phyloP scores from a whole-genome alignment of 495 filamentous ascomycete species.

The Aspergillus cristatus region DNA sequence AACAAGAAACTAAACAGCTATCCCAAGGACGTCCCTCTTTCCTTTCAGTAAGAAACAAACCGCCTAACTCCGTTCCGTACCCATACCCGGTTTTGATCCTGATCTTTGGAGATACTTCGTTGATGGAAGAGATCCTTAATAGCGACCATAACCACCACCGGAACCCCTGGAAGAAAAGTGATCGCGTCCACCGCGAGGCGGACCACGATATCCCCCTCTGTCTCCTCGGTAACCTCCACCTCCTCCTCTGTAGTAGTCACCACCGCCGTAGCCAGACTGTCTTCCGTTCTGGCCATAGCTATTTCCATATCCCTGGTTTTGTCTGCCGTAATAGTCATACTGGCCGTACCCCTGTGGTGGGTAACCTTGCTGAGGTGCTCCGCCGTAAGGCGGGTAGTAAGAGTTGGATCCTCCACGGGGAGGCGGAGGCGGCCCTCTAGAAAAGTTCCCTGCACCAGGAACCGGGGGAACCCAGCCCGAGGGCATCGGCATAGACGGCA shows the following conservation, averaged over 20 bases:
- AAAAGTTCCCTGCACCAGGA: constrained; percentile 24
- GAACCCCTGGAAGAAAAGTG: constrained; percentile 15
- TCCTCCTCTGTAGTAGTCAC: constrained; percentile 20
- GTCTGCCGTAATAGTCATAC: constrained; percentile 20
- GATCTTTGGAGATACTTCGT: neutral
- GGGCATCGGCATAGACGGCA: constrained; percentile 20
- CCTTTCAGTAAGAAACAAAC: too few species aligned
- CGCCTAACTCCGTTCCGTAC: too few species aligned
- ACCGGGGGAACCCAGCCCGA: constrained; percentile 32
- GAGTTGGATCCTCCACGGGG: constrained; percentile 28
- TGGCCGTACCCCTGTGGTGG: constrained; percentile 13
- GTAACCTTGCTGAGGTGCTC: constrained; percentile 16
- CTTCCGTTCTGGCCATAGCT: constrained; percentile 13
- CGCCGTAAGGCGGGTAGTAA: constrained; percentile 7
- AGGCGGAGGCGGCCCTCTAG: constrained; percentile 33
- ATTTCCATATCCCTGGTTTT: constrained; percentile 19
- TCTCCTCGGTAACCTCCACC: constrained; percentile 16
- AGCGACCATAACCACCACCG: constrained; percentile 33
- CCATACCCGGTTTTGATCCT: too few species aligned
- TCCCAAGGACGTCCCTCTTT: too few species aligned
- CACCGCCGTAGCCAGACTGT: constrained; percentile 16
- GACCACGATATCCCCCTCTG: too few species aligned
- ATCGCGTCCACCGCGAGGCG: too few species aligned
- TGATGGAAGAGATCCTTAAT: constrained; percentile 13
- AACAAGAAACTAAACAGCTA: too few species aligned